Evolutionary conservation across 805 yeast species (phyloP).

Genomic region (Lachancea quebecensis): DNA sequence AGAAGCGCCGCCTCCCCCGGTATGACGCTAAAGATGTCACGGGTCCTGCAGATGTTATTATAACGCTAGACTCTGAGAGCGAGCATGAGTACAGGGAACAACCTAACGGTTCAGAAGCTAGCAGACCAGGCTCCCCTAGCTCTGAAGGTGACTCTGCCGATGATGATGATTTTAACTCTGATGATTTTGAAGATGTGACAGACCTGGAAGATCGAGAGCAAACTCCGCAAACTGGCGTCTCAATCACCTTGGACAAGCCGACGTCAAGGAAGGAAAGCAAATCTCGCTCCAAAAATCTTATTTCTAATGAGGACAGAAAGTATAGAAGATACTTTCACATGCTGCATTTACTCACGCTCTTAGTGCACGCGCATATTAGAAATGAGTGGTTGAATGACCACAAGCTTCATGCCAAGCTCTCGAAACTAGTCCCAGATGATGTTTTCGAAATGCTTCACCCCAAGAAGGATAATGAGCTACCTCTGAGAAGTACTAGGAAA

Average conservation of each 20-base stretch:
- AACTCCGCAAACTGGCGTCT: slow-evolving; percentile 21
- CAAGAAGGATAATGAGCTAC: slow-evolving; percentile 31
- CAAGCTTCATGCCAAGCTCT: slow-evolving; percentile 35
- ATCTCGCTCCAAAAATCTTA: slow-evolving; percentile 27
- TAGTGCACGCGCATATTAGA: slow-evolving; percentile 59
- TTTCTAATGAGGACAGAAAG: slow-evolving; percentile 49
- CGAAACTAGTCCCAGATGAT: slow-evolving; percentile 41
- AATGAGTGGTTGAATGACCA: slow-evolving; percentile 67
- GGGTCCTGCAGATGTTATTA: slow-evolving; percentile 8
- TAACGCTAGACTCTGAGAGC: slow-evolving; percentile 10
- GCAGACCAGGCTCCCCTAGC: neutral
- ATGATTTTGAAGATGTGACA: slow-evolving; percentile 19
- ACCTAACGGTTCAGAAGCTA: neutral
- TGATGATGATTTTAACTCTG: slow-evolving; percentile 23
- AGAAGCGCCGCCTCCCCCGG: slow-evolving; percentile 5
- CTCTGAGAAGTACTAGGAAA: slow-evolving; percentile 47
- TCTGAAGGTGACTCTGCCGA: neutral
- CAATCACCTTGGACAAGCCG: slow-evolving; percentile 23
- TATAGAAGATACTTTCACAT: slow-evolving; percentile 52
- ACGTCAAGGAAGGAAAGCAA: slow-evolving; percentile 9
- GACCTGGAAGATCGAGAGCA: slow-evolving; percentile 12
- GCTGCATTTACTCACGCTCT: slow-evolving; percentile 48
- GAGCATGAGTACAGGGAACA: neutral
- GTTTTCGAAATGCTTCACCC: slow-evolving; percentile 45
- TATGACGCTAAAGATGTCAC: slow-evolving; percentile 1